A percentile compares a stretch with the other conserved stretches of the same genome.
These are phyloP conservation scores for Thalassiosira sp. DNA, from an alignment of 352 stramenopile species.

Conservation along the genomic window DNA sequence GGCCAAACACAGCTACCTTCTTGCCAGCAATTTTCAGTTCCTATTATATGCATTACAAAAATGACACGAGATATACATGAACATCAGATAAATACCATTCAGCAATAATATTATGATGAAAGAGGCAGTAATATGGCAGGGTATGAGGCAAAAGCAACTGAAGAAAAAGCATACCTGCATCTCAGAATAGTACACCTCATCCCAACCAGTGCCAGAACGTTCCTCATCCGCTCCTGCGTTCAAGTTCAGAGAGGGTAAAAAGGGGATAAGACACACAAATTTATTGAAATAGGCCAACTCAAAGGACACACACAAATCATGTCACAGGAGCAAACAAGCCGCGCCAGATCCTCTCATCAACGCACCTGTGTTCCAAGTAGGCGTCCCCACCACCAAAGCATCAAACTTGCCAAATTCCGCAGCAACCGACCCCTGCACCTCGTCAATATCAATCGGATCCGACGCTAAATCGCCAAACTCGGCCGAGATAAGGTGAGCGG, in stretches of 20 bases:
- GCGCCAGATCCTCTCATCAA: no score
- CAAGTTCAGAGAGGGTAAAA: neutral
- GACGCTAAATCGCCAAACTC: slow-evolving; percentile 71
- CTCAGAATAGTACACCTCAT: slow-evolving; percentile 81
- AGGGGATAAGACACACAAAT: neutral
- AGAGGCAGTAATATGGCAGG: neutral
- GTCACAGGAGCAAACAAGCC: no score
- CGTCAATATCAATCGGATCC: slow-evolving; percentile 80
- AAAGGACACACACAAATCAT: neutral
- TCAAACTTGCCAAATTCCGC: slow-evolving; percentile 75
- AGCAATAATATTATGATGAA: no score
- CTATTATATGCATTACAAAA: neutral
- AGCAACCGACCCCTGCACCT: slow-evolving; percentile 60
- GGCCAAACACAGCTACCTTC: slow-evolving; percentile 82
- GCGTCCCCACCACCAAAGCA: slow-evolving; percentile 74
- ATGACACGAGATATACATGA: neutral
- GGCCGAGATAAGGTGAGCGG: slow-evolving; percentile 61
- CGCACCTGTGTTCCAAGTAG: slow-evolving; percentile 76
- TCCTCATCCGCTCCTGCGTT: slow-evolving; percentile 65
- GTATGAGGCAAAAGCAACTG: neutral
- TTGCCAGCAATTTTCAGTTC: slow-evolving; percentile 72
- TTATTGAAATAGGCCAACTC: neutral
- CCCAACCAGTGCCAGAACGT: slow-evolving; percentile 79
- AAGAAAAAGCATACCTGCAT: slow-evolving; percentile 45
- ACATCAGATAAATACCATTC: neutral